Evolutionary conservation across 2,329 filamentous ascomycete genomes (phyloP), one percentile per base, ranked within the genome.

Genomic region (Chrysosporium queenslandicum): DNA sequence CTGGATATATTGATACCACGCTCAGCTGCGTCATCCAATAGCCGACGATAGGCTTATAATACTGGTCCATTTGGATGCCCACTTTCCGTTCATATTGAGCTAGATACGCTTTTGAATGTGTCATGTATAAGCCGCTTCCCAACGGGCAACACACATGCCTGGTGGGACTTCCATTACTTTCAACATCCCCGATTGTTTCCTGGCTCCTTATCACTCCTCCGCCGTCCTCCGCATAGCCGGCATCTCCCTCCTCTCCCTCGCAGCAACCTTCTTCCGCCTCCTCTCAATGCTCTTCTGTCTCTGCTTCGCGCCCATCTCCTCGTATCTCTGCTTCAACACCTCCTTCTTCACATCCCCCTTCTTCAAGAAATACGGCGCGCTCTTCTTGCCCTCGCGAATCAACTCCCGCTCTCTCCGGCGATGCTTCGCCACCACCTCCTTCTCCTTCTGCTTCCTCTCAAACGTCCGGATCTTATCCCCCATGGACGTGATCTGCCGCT

Each of bases 261-360:
- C 76, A 0, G 86, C 81, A 50, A 87, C 75, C 83, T 95, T 96
- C 83, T 95, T 96, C 69, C 88, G 75, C 72, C 85, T 82, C 66
- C 87, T 78, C 76, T 94, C 88, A 62, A 97, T 87, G 12, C 84
- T 82, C 72, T 83, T 85, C 57, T 94, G 86, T 55, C 89, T 79
- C 70, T 96, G 83, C 66, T 83, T 85, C 65, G 85, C 85, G 70
- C 87, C 92, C 84, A 97, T 85, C 55, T 80, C 79, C 61, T 83
- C 79, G 69, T 86, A 96, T 66, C 85, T 81, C 61, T 92, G 83
- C 64, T 86, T 75, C 56, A 96, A 73, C 52, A 89, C 75, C 68
- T 84, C 75, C 75, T 91, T 88, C 82, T 92, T 94, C 75, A 92
- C 80, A 71, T 96, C 91, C 64, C 83, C 82, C 73, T 83, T 84